These are phyloP conservation scores for Fragaria ananassa DNA, from an alignment of 306 rosid genomes.

Conservation along the genomic window DNA sequence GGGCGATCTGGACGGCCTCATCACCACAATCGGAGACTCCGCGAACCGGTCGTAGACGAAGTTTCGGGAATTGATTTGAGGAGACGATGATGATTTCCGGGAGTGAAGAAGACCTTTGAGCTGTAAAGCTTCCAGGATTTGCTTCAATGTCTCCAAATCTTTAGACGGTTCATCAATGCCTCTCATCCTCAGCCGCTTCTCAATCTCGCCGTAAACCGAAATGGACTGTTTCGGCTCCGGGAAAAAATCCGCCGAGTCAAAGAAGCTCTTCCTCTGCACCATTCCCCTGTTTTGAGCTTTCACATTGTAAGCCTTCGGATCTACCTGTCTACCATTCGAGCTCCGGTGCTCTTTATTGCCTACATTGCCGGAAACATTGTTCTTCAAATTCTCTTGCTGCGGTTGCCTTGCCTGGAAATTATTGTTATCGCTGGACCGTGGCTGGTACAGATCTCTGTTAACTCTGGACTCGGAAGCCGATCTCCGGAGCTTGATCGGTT, in stretches of 20 bases:
- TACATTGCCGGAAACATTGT: slow-evolving; percentile 27
- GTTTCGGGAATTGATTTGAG: slow-evolving; percentile 34
- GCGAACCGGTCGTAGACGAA: slow-evolving; percentile 35
- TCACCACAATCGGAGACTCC: slow-evolving; percentile 67
- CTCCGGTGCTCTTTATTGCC: slow-evolving; percentile 20
- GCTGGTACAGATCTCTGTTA: slow-evolving; percentile 56
- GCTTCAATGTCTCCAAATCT: slow-evolving; percentile 72
- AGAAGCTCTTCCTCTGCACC: slow-evolving; percentile 71
- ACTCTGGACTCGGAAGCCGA: slow-evolving; percentile 90
- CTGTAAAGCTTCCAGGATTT: slow-evolving; percentile 79
- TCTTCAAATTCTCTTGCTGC: slow-evolving; percentile 26
- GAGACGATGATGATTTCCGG: slow-evolving; percentile 15
- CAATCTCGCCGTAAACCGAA: slow-evolving; percentile 59
- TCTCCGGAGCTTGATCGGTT: slow-evolving; percentile 68
- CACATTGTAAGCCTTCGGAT: slow-evolving; percentile 33
- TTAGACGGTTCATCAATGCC: slow-evolving; percentile 71
- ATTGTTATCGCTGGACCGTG: slow-evolving; percentile 50
- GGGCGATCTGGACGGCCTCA: slow-evolving; percentile 53
- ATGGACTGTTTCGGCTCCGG: slow-evolving; percentile 70
- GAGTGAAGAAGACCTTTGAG: slow-evolving; percentile 88
- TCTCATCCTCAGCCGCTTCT: slow-evolving; percentile 64
- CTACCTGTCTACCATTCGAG: slow-evolving; percentile 32
- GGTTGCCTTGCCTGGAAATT: slow-evolving; percentile 39
- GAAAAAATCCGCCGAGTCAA: slow-evolving; percentile 74
- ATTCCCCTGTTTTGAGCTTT: slow-evolving; percentile 43